A percentile compares a stretch with the other conserved stretches of the same genome.
phyloP scores from a whole-genome alignment of 768 basidiomycete species.

The Xanthoconium purpureum region DNA sequence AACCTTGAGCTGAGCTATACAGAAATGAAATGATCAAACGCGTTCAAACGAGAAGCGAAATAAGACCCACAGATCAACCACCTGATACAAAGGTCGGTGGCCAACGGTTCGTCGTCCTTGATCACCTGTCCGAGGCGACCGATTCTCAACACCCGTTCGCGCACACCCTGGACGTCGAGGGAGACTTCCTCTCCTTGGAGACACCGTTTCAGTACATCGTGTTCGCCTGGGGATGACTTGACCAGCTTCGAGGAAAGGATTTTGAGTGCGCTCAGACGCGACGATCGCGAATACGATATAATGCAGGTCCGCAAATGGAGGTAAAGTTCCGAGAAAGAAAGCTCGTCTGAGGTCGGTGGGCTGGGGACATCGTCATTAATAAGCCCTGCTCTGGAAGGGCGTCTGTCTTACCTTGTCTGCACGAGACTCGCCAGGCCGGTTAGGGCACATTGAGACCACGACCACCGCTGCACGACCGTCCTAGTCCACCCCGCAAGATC shows the following conservation, averaged over 20 bases:
- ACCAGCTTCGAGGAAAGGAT: slow-evolving; percentile 57
- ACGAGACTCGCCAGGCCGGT: slow-evolving; percentile 50
- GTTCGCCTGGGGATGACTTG: slow-evolving; percentile 38
- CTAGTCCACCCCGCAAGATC: slow-evolving; percentile 51
- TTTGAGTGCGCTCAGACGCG: slow-evolving; percentile 64
- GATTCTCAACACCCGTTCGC: slow-evolving; percentile 81
- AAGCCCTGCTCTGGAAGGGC: background rate
- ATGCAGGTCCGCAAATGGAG: slow-evolving; percentile 50
- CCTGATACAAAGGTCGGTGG: slow-evolving; percentile 60
- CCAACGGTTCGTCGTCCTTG: slow-evolving; percentile 45
- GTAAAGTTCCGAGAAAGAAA: slow-evolving; percentile 52
- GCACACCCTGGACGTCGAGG: slow-evolving; percentile 72
- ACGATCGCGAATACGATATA: slow-evolving; percentile 65
- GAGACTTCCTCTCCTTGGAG: slow-evolving; percentile 79
- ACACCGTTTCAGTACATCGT: slow-evolving; percentile 61
- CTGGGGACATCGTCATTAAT: slow-evolving; percentile 10
- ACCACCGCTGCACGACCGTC: slow-evolving; percentile 49
- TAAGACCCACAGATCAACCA: slow-evolving; percentile 67
- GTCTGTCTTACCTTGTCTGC: slow-evolving; percentile 41
- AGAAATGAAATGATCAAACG: background rate
- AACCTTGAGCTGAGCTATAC: slow-evolving; percentile 83
- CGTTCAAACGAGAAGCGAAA: background rate
- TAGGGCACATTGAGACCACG: slow-evolving; percentile 54
- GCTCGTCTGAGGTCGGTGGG: slow-evolving; percentile 16
- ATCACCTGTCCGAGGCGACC: slow-evolving; percentile 65